phyloP scores from a whole-genome alignment of 2,329 filamentous ascomycete species.

The Hymenoscyphus repandus region DNA sequence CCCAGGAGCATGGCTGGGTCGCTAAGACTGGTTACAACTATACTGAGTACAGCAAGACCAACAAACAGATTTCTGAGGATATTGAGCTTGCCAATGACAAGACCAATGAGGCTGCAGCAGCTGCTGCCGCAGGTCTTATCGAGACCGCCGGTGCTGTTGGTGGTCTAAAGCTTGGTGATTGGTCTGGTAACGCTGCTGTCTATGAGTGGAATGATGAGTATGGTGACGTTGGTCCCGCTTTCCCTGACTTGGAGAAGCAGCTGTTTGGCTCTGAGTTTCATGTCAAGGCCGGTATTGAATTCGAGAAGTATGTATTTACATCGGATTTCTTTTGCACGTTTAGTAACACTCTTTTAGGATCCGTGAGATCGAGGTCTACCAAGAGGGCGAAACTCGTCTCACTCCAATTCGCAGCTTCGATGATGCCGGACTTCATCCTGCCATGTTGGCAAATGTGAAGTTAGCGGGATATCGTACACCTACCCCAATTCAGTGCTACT shows the following conservation, averaged over 20 bases:
- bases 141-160: conserved; percentile 17
- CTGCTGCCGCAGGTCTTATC: neutral
- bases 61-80: conserved; percentile 23
- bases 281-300: conserved; percentile 52
- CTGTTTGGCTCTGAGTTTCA: conserved; percentile 62
- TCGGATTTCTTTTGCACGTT: neutral
- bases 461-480: conserved; percentile 66
- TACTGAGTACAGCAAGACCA: conserved; percentile 25
- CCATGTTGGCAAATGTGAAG: conserved; percentile 71
- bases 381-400: conserved; percentile 51
- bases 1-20: conserved; percentile 31
- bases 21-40: conserved; percentile 28
- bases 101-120: conserved; percentile 2
- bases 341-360: conserved; percentile 41
- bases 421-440: conserved; percentile 77
- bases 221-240: conserved; percentile 75
- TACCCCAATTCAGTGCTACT: conserved; percentile 84
- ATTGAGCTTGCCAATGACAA: conserved; percentile 2
- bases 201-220: conserved; percentile 85
- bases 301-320: conserved; percentile 49
- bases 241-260: conserved; percentile 64
- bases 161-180: conserved; percentile 22
- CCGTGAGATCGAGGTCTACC: conserved; percentile 46
- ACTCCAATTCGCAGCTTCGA: conserved; percentile 55
- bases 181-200: conserved; percentile 33